These are phyloP conservation scores for Penicillium steckii DNA, from an alignment of 495 filamentous ascomycete species.

Conservation along the genomic window DNA sequence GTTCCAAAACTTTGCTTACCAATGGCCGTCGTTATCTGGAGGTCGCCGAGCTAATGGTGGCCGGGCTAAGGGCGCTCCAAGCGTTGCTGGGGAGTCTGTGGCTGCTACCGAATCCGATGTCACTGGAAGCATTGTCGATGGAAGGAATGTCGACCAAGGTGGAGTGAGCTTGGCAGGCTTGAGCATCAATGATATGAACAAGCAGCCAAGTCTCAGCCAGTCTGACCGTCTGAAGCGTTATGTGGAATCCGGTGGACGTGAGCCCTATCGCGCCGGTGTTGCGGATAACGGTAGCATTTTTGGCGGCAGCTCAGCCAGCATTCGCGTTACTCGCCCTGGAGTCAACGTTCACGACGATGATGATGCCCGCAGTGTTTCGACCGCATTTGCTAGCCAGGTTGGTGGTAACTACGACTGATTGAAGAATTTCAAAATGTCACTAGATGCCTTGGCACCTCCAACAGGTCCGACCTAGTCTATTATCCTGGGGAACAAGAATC, in stretches of 20 bases:
- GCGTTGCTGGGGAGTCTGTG: constrained; percentile 85
- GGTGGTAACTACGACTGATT: constrained; percentile 89
- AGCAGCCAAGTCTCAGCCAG: constrained; percentile 81
- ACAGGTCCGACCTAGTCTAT: constrained; percentile 17
- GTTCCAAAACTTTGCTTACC: constrained; percentile 89
- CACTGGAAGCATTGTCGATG: constrained; percentile 67
- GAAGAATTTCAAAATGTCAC: constrained; percentile 3
- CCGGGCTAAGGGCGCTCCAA: constrained; percentile 64
- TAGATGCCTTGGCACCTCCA: constrained; percentile 17
- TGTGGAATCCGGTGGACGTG: constrained; percentile 74
- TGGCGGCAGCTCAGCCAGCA: constrained; percentile 67
- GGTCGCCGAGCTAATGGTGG: constrained; percentile 59
- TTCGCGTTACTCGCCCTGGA: constrained; percentile 52
- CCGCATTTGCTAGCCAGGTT: constrained; percentile 92
- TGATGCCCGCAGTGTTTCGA: constrained; percentile 91
- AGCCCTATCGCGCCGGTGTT: constrained; percentile 42
- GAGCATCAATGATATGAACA: constrained; percentile 70
- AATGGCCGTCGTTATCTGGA: constrained; percentile 78
- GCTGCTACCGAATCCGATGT: constrained; percentile 87
- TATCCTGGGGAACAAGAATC: constrained; percentile 18
- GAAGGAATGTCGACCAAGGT: constrained; percentile 72
- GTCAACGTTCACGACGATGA: constrained; percentile 64
- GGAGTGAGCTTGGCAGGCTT: constrained; percentile 84
- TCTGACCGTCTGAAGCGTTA: constrained; percentile 82
- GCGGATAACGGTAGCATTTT: constrained; percentile 68